These are phyloP conservation scores for Coleophoma eucalyptorum DNA, from an alignment of 2,329 filamentous ascomycete species.

Conservation along the genomic window DNA sequence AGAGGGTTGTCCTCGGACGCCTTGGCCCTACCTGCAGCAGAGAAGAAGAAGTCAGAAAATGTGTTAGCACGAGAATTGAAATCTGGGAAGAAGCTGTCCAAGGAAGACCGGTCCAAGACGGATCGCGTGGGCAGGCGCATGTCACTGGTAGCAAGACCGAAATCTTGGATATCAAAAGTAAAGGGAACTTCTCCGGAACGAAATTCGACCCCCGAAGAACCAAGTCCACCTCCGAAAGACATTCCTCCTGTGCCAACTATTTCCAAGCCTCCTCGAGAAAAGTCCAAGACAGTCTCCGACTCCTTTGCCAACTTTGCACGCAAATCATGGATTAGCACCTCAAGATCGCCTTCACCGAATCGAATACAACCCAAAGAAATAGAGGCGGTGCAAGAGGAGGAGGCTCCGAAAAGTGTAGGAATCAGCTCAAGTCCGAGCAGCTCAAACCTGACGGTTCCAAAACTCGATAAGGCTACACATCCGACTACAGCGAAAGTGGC, in stretches of 20 bases:
- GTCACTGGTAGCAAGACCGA: slow-evolving; percentile 27
- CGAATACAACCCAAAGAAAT: slow-evolving; percentile 11
- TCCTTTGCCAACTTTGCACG: slow-evolving; percentile 45
- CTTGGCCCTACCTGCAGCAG: slow-evolving; percentile 4
- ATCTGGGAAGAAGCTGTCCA: slow-evolving; percentile 10
- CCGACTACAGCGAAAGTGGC: slow-evolving; percentile 5
- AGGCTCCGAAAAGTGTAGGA: slow-evolving; percentile 13
- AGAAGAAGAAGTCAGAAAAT: slow-evolving; percentile 7
- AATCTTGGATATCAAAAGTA: slow-evolving; percentile 29
- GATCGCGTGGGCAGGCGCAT: slow-evolving; percentile 26
- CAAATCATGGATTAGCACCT: slow-evolving; percentile 44
- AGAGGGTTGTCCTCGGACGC: slow-evolving; percentile 12
- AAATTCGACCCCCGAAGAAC: slow-evolving; percentile 11
- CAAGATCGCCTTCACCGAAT: slow-evolving; percentile 41
- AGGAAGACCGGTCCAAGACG: slow-evolving; percentile 21
- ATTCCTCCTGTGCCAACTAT: slow-evolving; percentile 26
- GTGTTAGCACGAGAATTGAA: slow-evolving; percentile 11
- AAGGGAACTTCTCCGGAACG: slow-evolving; percentile 24
- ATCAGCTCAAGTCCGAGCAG: slow-evolving; percentile 10
- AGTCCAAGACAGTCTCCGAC: slow-evolving; percentile 42
- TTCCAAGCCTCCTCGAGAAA: slow-evolving; percentile 21
- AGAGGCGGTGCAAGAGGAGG: slow-evolving; percentile 12
- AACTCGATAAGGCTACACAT: slow-evolving; percentile 12
- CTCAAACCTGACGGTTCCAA: slow-evolving; percentile 13
- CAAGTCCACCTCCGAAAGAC: slow-evolving; percentile 25